Percentiles rank a stretch among this genome's conserved stretches.
phyloP scores from a whole-genome alignment of 345 rosid species.

The Tarenaya hassleriana region DNA sequence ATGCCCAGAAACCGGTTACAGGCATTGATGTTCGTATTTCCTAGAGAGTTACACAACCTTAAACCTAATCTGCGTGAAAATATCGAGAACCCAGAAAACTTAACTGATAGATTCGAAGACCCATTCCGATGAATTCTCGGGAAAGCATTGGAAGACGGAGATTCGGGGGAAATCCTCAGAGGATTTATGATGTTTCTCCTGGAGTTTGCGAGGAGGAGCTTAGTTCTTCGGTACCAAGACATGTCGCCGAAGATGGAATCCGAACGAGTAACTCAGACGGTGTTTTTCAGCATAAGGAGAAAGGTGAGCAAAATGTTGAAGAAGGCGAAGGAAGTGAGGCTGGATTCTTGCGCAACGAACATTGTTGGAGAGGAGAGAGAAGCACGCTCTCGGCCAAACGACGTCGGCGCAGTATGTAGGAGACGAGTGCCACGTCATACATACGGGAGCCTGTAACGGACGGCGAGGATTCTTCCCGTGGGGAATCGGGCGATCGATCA shows the following conservation, averaged over 20 bases:
- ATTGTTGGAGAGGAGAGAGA: too few relatives aligned
- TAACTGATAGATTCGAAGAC: conserved; percentile 29
- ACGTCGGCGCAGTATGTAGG: too few relatives aligned
- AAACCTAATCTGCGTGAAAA: conserved; percentile 30
- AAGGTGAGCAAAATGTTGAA: too few relatives aligned
- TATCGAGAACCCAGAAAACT: conserved; percentile 34
- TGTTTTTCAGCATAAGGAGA: too few relatives aligned
- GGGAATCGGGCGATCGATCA: too few relatives aligned
- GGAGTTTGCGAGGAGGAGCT: conserved; percentile 34
- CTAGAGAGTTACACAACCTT: neutral
- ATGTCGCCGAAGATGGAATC: conserved; percentile 27
- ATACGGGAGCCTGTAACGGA: too few relatives aligned
- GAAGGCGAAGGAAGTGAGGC: too few relatives aligned
- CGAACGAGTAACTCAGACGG: too few relatives aligned
- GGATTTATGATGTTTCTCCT: conserved; percentile 32
- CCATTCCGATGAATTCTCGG: conserved; percentile 26
- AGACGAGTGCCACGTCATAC: too few relatives aligned
- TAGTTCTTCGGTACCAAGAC: conserved; percentile 50
- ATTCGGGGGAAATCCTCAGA: conserved; percentile 28
- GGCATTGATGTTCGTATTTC: neutral
- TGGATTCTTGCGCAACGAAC: too few relatives aligned
- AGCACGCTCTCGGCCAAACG: too few relatives aligned
- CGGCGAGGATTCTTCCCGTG: too few relatives aligned
- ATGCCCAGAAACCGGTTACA: conserved; percentile 24
- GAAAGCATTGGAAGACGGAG: conserved; percentile 25